These are phyloP conservation scores for Dactylonectria estremocensis DNA, from an alignment of 2,329 filamentous ascomycete genomes.

Conservation along the genomic window DNA sequence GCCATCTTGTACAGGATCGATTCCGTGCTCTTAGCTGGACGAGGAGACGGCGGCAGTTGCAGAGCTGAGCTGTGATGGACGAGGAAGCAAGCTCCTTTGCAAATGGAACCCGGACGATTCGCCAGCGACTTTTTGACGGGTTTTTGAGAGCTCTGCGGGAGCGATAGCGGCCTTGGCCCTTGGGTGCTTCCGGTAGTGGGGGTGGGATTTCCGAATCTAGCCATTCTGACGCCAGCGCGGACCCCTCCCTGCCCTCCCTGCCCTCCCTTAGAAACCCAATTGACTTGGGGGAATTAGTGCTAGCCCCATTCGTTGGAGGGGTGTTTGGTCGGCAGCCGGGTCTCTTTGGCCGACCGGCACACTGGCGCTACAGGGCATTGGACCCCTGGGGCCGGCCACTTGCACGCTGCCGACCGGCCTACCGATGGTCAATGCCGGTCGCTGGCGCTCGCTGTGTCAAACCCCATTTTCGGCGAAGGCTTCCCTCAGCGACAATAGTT, in stretches of 20 bases:
- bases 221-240: neutral
- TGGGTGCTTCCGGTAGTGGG: conserved; percentile 19
- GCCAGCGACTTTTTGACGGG: conserved; percentile 21
- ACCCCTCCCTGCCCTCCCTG: neutral
- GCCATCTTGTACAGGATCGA: conserved; percentile 37
- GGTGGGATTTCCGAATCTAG: conserved; percentile 22
- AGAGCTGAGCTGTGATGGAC: neutral
- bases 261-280: neutral
- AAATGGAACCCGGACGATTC: conserved; percentile 20
- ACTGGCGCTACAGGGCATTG: neutral
- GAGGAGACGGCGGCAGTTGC: neutral
- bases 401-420: neutral
- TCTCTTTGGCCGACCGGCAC: conserved; percentile 5
- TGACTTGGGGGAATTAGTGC: neutral
- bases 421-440: neutral
- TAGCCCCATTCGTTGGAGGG: neutral
- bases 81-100: conserved; percentile 12
- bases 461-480: neutral
- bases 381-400: neutral
- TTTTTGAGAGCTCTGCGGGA: conserved; percentile 10
- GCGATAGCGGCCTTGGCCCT: conserved; percentile 19
- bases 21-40: conserved; percentile 1
- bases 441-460: no score
- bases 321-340: neutral
- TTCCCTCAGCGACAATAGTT: neutral